phyloP scores from a whole-genome alignment of 345 rosid species.

The Mangifera indica region DNA sequence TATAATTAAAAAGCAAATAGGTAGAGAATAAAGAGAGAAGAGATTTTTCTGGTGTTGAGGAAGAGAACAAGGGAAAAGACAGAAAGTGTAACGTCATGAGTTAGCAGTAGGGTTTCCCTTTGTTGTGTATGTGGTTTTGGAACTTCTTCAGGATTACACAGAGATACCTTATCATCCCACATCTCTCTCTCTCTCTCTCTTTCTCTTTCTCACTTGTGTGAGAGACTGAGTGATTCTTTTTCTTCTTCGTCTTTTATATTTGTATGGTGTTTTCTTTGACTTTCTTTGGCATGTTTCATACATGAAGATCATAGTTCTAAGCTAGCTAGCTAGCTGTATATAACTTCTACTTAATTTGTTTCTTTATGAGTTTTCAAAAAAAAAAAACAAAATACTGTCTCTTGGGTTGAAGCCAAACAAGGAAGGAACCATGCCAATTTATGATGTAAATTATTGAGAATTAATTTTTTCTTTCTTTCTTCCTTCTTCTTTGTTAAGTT shows the following conservation, averaged over 20 bases:
- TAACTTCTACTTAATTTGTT: slow-evolving; percentile 8
- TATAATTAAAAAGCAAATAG: slow-evolving; percentile 23
- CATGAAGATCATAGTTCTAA: background rate
- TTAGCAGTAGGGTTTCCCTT: slow-evolving; percentile 41
- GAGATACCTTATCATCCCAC: slow-evolving; percentile 51
- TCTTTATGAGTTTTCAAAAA: slow-evolving; percentile 28
- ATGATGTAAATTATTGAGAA: slow-evolving; percentile 14
- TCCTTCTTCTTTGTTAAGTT: slow-evolving; percentile 15
- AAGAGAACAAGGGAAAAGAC: slow-evolving; percentile 62
- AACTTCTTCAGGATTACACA: slow-evolving; percentile 25
- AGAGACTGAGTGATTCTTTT: slow-evolving; percentile 3
- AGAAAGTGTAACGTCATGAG: slow-evolving; percentile 67
- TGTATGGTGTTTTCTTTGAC: slow-evolving; percentile 44
- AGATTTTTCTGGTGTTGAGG: slow-evolving; percentile 30
- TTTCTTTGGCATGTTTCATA: slow-evolving; percentile 20
- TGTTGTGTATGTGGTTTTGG: slow-evolving; percentile 26
- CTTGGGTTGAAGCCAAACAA: slow-evolving; percentile 69
- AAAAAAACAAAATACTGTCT: slow-evolving; percentile 54
- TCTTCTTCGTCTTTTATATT: slow-evolving; percentile 20
- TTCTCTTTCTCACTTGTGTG: slow-evolving; percentile 14
- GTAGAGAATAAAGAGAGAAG: slow-evolving; percentile 32
- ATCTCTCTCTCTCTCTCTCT: slow-evolving; percentile 36
- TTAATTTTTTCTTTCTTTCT: slow-evolving; percentile 21
- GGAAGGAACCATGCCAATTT: slow-evolving; percentile 29
- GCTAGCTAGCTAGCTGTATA: background rate